Evolutionary conservation across 106 monocot genomes (phyloP), one percentile per base, ranked within the genome.

Genomic region (Phalaenopsis aphrodite): DNA sequence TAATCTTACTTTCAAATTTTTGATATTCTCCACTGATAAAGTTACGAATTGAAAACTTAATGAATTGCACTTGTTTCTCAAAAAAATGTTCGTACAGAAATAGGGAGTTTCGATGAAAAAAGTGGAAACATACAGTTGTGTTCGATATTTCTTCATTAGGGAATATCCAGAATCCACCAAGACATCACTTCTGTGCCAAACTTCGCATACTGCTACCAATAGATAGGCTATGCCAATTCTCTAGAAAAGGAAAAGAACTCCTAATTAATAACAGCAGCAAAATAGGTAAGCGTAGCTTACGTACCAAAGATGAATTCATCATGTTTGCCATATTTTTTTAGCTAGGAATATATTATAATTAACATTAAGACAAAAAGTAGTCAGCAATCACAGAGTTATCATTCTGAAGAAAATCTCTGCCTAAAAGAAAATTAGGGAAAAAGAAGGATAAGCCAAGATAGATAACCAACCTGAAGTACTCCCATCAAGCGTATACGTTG

Each of bases 401-500:
- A 45, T 45, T 6, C 43, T 45, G 43, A 1, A 45, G 1, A 1
- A 45, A 45, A 45, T 45, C 43, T 6, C 43, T 3, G 43, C 3
- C 6, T 3, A 9, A 52, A 52, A 52, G 52, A 52, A 12, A 52
- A 52, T 0, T 14, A 52, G 52, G 2, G 52, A 12, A 52, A 12
- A 10, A 10, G 12, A 52, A 52, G 52, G 15, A 52, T 1, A 12
- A 42, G 11, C 15, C 9, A 17, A 10, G 6, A 45, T 4, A 76
- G 15, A 77, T 11, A 41, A 82, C 8, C 19, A 77, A 93, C 93
- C 88, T 93, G 93, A 21, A 93, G 81, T 58, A 90, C 84, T 55
- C 93, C 93, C 86, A 88, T 93, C 42, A 84, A 74, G 19, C 93
- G 88, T 73, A 93, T 88, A 49, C 61, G 73, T 41, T 30, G 57